phyloP scores from a whole-genome alignment of 2,329 filamentous ascomycete genomes.

The Raffaelea arxii region DNA sequence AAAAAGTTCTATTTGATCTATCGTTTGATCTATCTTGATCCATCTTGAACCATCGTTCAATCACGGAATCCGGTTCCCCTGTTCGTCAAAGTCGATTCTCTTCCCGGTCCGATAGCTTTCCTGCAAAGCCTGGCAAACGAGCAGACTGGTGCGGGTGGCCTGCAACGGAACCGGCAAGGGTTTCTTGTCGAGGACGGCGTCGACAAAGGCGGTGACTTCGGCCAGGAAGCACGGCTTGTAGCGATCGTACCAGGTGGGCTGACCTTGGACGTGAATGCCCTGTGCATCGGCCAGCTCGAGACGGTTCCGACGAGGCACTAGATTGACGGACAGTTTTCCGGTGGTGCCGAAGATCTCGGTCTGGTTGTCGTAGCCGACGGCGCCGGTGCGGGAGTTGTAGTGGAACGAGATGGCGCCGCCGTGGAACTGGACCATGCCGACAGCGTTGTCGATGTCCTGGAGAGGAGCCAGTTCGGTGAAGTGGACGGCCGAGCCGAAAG shows the following conservation, averaged over 20 bases:
- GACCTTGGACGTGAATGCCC: background rate
- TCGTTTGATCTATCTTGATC: too few species aligned
- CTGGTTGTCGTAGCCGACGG: background rate
- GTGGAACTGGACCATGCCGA: background rate
- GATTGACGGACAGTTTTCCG: background rate
- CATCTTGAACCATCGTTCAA: too few species aligned
- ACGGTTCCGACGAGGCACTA: background rate
- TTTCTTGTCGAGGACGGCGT: background rate
- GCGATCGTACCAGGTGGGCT: background rate
- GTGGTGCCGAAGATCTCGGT: background rate
- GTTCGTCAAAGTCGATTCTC: background rate
- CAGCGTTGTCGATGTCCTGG: background rate
- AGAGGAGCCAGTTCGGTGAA: background rate
- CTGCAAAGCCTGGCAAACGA: background rate
- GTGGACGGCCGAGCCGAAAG: background rate
- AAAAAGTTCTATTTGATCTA: too few species aligned
- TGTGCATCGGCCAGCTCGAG: background rate
- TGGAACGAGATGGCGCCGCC: background rate
- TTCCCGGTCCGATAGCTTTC: background rate
- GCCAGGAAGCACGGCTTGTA: background rate
- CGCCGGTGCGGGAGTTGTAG: background rate
- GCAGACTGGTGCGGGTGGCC: background rate
- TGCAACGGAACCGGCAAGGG: background rate
- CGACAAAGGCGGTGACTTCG: background rate
- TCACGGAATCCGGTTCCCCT: background rate